Conservation (phyloP, 768 basidiomycete genomes). For the Pulveroboletus ravenelii region DNA sequence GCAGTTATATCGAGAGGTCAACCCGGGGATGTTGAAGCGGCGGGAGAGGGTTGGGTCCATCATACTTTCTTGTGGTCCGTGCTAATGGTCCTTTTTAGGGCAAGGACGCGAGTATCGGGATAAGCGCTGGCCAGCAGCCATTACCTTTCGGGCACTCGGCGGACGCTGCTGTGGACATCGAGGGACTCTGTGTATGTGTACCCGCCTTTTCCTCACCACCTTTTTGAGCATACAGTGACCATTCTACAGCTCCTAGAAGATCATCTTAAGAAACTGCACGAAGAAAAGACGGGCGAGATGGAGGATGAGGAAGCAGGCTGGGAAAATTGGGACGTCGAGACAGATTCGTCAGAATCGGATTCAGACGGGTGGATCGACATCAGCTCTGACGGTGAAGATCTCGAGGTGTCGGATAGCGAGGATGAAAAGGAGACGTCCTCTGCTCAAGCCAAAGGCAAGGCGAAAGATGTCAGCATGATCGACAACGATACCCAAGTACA, state of each 20-base stretch:
- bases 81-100: constrained; percentile 47
- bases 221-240: neutral
- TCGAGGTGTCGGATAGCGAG: constrained; percentile 85
- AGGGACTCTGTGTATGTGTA: constrained; percentile 73
- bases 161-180: constrained; percentile 77
- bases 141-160: constrained; percentile 79
- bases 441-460: constrained; percentile 5
- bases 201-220: neutral
- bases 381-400: constrained; percentile 55
- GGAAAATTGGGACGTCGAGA: constrained; percentile 87
- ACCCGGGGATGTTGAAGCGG: constrained; percentile 86
- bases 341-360: constrained; percentile 55
- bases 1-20: constrained; percentile 92
- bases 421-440: constrained; percentile 49
- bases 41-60: constrained; percentile 65
- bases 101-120: constrained; percentile 82
- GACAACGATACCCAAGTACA: constrained; percentile 24
- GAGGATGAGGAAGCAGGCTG: constrained; percentile 69
- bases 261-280: constrained; percentile 68
- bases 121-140: constrained; percentile 57
- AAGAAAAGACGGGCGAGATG: constrained; percentile 52
- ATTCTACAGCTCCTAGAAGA: constrained; percentile 73
- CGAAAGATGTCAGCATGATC: neutral
- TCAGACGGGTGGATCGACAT: constrained; percentile 81
- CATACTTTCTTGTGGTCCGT: neutral